Base-by-base conservation (phyloP, 805 yeast species). In the Huiozyma sinensis region DNA sequence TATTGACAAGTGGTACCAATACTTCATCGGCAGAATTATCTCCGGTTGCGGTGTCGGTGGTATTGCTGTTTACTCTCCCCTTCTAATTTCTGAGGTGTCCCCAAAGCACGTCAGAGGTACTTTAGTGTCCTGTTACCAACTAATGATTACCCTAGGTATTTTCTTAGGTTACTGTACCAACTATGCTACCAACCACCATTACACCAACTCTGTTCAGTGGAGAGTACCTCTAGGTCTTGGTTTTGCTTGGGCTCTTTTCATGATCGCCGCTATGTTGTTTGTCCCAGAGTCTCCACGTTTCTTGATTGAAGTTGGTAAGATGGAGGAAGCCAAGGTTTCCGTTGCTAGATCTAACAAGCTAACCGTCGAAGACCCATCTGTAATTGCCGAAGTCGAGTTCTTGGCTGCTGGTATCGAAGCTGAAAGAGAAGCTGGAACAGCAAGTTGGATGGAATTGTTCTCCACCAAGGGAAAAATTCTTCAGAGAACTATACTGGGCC, bases 21-120 rank as follows among this genome's bases (percentile, higher is more conserved):
- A 76, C 58, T 73, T 77, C 54, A 71, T 81, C 50, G 88, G 88
- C 42, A 71, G 88, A 67, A 75, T 58, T 40, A 56, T 71, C 71
- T 76, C 85, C 29, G 95, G 95, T 46, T 52, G 82, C 8, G 84
- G 85, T 46, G 86, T 85, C 47, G 95, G 95, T 52, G 76, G 78
- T 48, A 71, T 83, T 35, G 77, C 89, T 34, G 86, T 88, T 38
- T 70, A 81, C 46, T 83, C 82, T 32, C 89, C 94, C 41, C 65
- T 85, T 60, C 76, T 80, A 61, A 79, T 81, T 54, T 72, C 82
- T 36, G 89, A 81, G 61, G 70, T 80, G 46, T 66, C 87, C 46
- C 89, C 89, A 56, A 79, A 78, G 53, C 75, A 72, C 44, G 64
- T 81, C 38, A 76, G 88, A 75, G 87, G 87, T 62, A 70, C 83